Percentiles rank a stretch among this genome's conserved stretches.
phyloP scores from a whole-genome alignment of 306 rosid genomes.

The Dalbergia cultrata region DNA sequence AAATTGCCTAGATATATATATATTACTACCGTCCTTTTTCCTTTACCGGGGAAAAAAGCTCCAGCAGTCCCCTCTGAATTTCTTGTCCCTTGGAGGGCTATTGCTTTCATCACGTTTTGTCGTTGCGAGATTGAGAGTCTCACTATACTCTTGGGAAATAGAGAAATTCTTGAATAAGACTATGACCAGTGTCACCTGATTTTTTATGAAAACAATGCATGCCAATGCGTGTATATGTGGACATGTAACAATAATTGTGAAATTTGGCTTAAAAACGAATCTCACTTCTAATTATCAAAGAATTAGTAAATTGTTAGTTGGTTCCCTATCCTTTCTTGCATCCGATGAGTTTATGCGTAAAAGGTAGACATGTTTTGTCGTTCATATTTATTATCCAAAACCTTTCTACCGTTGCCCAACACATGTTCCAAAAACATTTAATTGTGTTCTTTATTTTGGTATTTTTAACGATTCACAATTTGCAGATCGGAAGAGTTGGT shows the following conservation, averaged over 20 bases:
- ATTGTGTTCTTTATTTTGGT: neutral
- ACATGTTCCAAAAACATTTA: conserved; percentile 1
- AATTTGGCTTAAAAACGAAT: too few species aligned
- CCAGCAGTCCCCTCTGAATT: conserved; percentile 42
- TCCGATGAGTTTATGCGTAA: neutral
- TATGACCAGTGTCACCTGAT: conserved; percentile 59
- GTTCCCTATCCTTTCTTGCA: conserved; percentile 6
- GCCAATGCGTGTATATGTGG: conserved; percentile 36
- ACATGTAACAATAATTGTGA: neutral
- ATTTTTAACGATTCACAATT: neutral
- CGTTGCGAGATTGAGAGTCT: conserved; percentile 21
- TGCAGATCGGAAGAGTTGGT: neutral
- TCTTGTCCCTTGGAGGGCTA: conserved; percentile 43
- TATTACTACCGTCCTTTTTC: neutral
- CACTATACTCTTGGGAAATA: conserved; percentile 43
- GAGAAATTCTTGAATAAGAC: conserved; percentile 39
- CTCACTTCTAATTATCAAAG: too few species aligned
- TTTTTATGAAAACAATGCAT: conserved; percentile 56
- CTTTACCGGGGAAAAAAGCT: conserved; percentile 32
- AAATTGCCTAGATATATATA: too few species aligned
- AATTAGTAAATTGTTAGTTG: neutral
- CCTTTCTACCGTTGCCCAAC: conserved; percentile 30
- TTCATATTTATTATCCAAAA: conserved; percentile 28
- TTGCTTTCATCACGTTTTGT: conserved; percentile 53
- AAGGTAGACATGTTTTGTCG: conserved; percentile 1